A percentile compares a stretch with the other conserved stretches of the same genome.
These are phyloP conservation scores for Corynespora cassiicola DNA, from an alignment of 2,329 filamentous ascomycete species.

Conservation along the genomic window DNA sequence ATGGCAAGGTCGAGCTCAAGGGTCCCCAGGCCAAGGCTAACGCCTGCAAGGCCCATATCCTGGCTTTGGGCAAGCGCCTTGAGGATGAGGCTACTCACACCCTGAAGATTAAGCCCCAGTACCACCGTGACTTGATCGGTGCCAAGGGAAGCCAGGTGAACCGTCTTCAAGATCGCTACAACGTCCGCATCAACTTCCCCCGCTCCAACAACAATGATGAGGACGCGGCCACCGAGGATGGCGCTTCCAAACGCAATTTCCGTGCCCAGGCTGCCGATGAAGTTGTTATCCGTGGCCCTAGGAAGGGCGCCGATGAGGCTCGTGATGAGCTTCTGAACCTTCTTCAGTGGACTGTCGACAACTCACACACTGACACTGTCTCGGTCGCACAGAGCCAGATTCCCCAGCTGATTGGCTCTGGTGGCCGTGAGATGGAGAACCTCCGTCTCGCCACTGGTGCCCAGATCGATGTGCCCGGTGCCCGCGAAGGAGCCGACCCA, in stretches of 20 bases:
- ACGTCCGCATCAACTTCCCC: constrained; percentile 95
- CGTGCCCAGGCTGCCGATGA: constrained; percentile 82
- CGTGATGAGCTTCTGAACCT: constrained; percentile 90
- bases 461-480: constrained; percentile 88
- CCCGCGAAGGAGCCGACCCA: constrained; percentile 70
- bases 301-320: constrained; percentile 89
- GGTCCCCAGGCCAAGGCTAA: constrained; percentile 95
- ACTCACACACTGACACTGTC: constrained; percentile 79
- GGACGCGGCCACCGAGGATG: constrained; percentile 67
- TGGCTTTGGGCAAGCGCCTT: constrained; percentile 77
- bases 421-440: constrained; percentile 89
- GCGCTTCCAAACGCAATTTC: constrained; percentile 68
- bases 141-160: constrained; percentile 87
- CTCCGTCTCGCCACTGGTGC: constrained; percentile 84
- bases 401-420: constrained; percentile 90
- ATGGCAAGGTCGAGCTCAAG: constrained; percentile 94
- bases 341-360: constrained; percentile 88
- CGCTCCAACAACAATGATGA: constrained; percentile 72
- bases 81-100: constrained; percentile 89
- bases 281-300: constrained; percentile 88
- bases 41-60: constrained; percentile 81
- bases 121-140: constrained; percentile 92
- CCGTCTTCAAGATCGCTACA: constrained; percentile 89
- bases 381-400: constrained; percentile 90
- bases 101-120: constrained; percentile 91